Conservation (phyloP, 352 stramenopile genomes). For the Pythium biforme region DNA sequence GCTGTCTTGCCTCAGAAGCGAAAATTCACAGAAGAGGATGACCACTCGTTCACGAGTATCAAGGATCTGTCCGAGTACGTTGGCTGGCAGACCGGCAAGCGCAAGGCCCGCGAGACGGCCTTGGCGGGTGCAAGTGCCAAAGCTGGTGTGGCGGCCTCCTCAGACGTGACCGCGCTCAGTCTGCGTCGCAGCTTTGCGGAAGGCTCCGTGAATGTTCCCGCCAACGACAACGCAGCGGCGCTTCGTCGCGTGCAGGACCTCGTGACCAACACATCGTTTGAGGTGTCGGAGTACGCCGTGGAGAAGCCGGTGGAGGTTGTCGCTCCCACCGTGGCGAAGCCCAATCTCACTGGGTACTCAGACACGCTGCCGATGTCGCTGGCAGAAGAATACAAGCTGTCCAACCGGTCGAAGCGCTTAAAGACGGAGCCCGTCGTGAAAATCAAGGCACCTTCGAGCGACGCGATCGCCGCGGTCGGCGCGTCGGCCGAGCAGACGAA, state of each 20-base stretch:
- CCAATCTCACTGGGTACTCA: slow-evolving; percentile 15
- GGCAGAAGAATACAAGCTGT: slow-evolving; percentile 72
- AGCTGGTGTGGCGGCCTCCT: slow-evolving; percentile 16
- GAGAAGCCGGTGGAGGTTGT: slow-evolving; percentile 12
- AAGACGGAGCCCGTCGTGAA: slow-evolving; percentile 34
- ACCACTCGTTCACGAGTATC: slow-evolving; percentile 19
- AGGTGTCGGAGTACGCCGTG: slow-evolving; percentile 41
- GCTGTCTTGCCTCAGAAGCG: slow-evolving; percentile 15
- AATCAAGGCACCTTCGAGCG: slow-evolving; percentile 24
- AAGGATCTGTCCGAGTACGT: slow-evolving; percentile 55
- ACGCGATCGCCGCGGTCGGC: slow-evolving; percentile 22
- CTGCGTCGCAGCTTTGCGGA: slow-evolving; percentile 22
- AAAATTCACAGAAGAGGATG: slow-evolving; percentile 37
- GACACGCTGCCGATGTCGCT: slow-evolving; percentile 58
- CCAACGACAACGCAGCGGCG: slow-evolving; percentile 3
- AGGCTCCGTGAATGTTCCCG: neutral
- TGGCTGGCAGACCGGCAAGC: slow-evolving; percentile 58
- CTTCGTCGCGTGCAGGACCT: slow-evolving; percentile 54
- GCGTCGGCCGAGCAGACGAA: slow-evolving; percentile 32
- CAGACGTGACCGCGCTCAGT: neutral
- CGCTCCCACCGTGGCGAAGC: slow-evolving; percentile 1
- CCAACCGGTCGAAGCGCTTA: slow-evolving; percentile 60
- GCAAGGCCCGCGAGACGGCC: slow-evolving; percentile 28
- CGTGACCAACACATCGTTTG: slow-evolving; percentile 55
- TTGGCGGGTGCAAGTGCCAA: neutral